These are phyloP conservation scores for Ophiobolus disseminans DNA, from an alignment of 2,329 filamentous ascomycete genomes.

Conservation along the genomic window DNA sequence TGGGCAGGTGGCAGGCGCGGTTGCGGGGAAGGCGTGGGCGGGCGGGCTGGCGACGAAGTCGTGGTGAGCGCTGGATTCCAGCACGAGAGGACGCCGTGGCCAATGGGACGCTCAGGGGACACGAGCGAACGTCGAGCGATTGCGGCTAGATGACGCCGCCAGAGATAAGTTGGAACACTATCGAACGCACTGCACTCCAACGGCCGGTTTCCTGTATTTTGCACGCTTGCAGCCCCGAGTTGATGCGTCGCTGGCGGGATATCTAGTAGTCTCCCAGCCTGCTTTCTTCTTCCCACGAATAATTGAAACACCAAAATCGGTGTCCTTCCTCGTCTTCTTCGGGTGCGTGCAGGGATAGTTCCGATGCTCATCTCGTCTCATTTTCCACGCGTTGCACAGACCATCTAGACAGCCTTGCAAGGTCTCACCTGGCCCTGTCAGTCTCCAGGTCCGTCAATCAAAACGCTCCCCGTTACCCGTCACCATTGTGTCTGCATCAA, in stretches of 20 bases:
- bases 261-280: neutral
- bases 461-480: conserved; percentile 9
- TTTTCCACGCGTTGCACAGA: conserved; percentile 24
- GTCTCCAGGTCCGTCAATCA: conserved; percentile 11
- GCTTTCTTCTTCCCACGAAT: neutral
- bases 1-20: conserved; percentile 15
- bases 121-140: conserved; percentile 22
- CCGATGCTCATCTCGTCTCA: conserved; percentile 15
- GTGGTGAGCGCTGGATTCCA: conserved; percentile 7
- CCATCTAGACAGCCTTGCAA: conserved; percentile 16
- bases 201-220: neutral
- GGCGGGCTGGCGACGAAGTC: conserved; percentile 2
- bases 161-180: conserved; percentile 17
- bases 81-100: conserved; percentile 17
- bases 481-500: conserved; percentile 25
- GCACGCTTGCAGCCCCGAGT: neutral
- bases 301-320: neutral
- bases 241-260: conserved; percentile 2
- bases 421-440: conserved; percentile 11
- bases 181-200: neutral
- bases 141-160: conserved; percentile 13
- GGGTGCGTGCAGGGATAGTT: too few species aligned
- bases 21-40: conserved; percentile 23
- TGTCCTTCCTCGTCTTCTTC: too few species aligned
- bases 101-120: conserved; percentile 20